These are phyloP conservation scores for Talaromyces nanjingensis DNA, from an alignment of 495 filamentous ascomycete genomes.

Conservation along the genomic window DNA sequence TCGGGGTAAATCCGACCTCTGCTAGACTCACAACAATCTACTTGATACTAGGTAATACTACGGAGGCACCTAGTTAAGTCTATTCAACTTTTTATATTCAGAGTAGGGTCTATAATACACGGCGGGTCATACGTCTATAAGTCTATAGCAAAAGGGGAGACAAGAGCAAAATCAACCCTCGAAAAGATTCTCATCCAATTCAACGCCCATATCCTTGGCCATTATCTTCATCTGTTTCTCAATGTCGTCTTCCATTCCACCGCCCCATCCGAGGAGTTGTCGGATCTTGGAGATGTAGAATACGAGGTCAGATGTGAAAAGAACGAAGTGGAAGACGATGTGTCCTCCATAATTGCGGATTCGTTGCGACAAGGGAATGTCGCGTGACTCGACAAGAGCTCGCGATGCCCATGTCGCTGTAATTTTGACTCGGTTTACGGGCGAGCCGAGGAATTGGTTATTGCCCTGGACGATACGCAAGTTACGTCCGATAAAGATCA, in stretches of 20 bases:
- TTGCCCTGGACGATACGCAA: constrained; percentile 86
- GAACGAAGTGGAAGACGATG: constrained; percentile 68
- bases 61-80: not conserved
- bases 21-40: not conserved
- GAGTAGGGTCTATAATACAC: constrained; percentile 3
- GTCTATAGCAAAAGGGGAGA: not conserved
- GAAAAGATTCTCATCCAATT: constrained; percentile 69
- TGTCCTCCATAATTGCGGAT: constrained; percentile 58
- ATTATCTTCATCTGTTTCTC: constrained; percentile 78
- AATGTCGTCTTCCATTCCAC: constrained; percentile 90
- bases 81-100: not conserved
- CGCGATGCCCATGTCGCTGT: constrained; percentile 84
- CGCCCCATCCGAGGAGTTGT: constrained; percentile 65
- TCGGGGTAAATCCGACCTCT: not conserved
- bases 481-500: constrained; percentile 93
- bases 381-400: constrained; percentile 62
- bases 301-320: constrained; percentile 71
- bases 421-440: constrained; percentile 92
- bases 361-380: constrained; percentile 50
- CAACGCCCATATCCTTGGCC: constrained; percentile 86
- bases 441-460: constrained; percentile 80
- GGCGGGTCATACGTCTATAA: not conserved
- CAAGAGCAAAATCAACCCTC: constrained; percentile 51
- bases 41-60: not conserved
- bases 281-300: constrained; percentile 74